Conservation (phyloP, 2,329 filamentous ascomycete species). For the Cladophialophora bantiana region DNA sequence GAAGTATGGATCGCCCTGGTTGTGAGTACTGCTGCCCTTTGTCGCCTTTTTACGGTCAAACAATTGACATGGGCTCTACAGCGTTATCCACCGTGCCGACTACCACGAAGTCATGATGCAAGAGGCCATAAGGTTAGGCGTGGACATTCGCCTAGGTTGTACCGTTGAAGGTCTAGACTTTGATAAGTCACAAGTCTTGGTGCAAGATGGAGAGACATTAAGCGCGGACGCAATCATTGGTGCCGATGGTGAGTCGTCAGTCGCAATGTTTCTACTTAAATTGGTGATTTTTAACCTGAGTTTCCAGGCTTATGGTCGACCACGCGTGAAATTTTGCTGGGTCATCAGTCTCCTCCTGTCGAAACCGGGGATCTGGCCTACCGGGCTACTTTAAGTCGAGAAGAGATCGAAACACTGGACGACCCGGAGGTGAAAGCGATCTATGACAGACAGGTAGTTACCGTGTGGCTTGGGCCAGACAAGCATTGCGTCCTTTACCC, state of each 20-base stretch:
- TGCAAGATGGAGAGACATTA: constrained; percentile 44
- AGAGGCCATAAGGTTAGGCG: not conserved
- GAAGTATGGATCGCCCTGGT: no score
- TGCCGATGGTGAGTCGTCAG: constrained; percentile 49
- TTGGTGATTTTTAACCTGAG: not conserved
- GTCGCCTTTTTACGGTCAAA: no score
- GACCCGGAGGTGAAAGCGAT: constrained; percentile 2
- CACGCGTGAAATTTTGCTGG: constrained; percentile 54
- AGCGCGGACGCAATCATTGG: constrained; percentile 46
- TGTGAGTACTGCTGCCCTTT: no score
- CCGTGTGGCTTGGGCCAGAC: constrained; percentile 14
- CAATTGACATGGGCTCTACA: no score
- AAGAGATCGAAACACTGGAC: constrained; percentile 7
- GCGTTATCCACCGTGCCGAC: no score
- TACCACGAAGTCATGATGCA: no score
- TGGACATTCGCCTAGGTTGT: not conserved
- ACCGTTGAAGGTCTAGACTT: not conserved
- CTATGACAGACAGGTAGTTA: not conserved
- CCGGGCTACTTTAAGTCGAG: constrained; percentile 17
- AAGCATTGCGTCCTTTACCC: no score
- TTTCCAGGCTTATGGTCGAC: constrained; percentile 47
- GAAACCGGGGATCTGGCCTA: constrained; percentile 65
- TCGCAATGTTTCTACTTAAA: not conserved
- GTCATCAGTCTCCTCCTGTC: constrained; percentile 52
- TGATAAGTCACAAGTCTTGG: not conserved